Base-by-base conservation (phyloP, 768 basidiomycete species). In the Pleurotus sapidus region DNA sequence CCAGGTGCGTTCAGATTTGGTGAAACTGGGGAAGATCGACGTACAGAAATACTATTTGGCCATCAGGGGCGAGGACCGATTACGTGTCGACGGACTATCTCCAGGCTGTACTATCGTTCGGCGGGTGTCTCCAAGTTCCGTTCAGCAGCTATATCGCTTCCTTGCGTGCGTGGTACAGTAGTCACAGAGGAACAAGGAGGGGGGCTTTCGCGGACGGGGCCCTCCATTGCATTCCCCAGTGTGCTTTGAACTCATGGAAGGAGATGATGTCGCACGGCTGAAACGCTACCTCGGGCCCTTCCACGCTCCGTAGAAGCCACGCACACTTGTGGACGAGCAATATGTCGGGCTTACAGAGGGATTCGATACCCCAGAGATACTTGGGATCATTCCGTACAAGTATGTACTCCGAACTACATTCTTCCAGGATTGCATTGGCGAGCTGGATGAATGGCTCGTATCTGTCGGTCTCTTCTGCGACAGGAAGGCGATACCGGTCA, bases 81-180 rank as follows among this genome's bases (percentile, higher is more conserved):
- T 20, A 60, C 63, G 55, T 61, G 59, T 58, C 55, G 58, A 46
- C 64, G 62, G 30, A 64, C 45, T 14, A 67, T 45, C 46, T 67
- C 65, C 38, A 66, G 57, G n/a, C 65, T 63, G 50, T 66, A 67
- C n/a, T n/a, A n/a, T n/a, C n/a, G 7, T 14, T 43, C 42, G 7
- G 12, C 42, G 12, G 42, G 12, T 20, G 4, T 14, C 15, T 43
- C n/a, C 12, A 20, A 14, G 7, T 9, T 3, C 11, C 42, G 42
- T 43, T 6, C 15, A 2, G 42, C n/a, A 43, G 8, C 42, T n/a
- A 20, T 14, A 43, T 11, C 30, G 30, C 42, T 20, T 43, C 42
- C n/a, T 43, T 43, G 7, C 7, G 20, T 43, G 20, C n/a, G 42
- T 43, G 42, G 7, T 9, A 30, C 30, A 30, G 8, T 20, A 11